Base-by-base conservation (phyloP, 805 yeast genomes). In the Monosporozyma unispora region DNA sequence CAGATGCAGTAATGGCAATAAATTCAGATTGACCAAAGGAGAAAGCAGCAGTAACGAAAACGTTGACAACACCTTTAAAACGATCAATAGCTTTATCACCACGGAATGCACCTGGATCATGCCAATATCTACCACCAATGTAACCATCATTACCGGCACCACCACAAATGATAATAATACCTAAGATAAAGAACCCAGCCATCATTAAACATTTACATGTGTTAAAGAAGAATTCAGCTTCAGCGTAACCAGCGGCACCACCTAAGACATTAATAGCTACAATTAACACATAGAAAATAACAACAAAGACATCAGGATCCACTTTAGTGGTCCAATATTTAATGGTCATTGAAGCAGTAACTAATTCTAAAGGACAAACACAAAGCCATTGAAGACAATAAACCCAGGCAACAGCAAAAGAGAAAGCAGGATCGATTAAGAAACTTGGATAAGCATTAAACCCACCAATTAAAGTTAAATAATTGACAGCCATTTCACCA, bases 401-500 rank as follows among this genome's bases (percentile, higher is more conserved):
- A 56, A 76, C 77, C 79, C 84, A 77, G 19, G 82, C 79, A 38
- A 76, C 73, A 1, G 86, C 78, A 59, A 81, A 81, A 3, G 80
- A 78, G 23, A 78, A 60, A 1, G 81, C 75, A 18, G 75, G 77
- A 56, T 80, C 86, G 27, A 81, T 68, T 52, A 81, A 73, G 51
- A 74, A 69, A 25, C 68, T 54, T n/a, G 82, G 77, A 55, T 78
- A 80, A 41, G 80, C 74, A 52, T 79, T 80, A 62, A 78, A 82
- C 4, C 83, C 84, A 59, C 87, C 87, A 42, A 79, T 70, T 47
- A 82, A 67, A 33, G 73, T 71, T 38, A 78, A 69, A 57, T 78
- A 82, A 14, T 78, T 74, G 47, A 80, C 81, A 0, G 86, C 82
- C 69, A 82, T 57, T 59, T 82, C 88, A 52, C 87, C 86, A 55